A percentile compares a stretch with the other conserved stretches of the same genome.
Evolutionary conservation across 805 yeast genomes (phyloP).

Genomic region (Grigorovia yakushimaensis): DNA sequence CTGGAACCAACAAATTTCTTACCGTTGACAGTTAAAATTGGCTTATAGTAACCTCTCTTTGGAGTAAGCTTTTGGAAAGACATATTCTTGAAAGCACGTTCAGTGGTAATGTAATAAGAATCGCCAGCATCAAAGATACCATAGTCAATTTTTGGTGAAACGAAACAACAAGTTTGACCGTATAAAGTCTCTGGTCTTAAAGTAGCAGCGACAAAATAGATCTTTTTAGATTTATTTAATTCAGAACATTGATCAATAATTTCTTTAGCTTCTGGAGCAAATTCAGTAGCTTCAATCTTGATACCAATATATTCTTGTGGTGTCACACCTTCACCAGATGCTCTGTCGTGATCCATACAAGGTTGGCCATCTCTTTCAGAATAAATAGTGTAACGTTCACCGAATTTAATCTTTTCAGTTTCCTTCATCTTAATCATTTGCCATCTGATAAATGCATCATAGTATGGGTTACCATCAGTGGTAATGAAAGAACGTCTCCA

Average conservation of each 20-base stretch:
- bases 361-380: conserved; percentile 98
- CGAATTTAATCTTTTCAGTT: conserved; percentile 87
- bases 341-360: conserved; percentile 98
- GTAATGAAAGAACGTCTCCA: conserved; percentile 97
- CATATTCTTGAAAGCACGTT: conserved; percentile 97
- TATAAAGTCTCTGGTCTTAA: conserved; percentile 98
- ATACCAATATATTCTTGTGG: conserved; percentile 96
- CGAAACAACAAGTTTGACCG: conserved; percentile 97
- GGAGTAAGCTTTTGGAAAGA: conserved; percentile 90
- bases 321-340: conserved; percentile 90
- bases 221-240: conserved; percentile 45
- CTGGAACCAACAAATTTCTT: conserved; percentile 71
- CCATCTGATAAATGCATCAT: conserved; percentile 93
- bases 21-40: conserved; percentile 58
- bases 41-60: conserved; percentile 62
- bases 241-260: conserved; percentile 24
- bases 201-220: conserved; percentile 89
- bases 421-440: conserved; percentile 84
- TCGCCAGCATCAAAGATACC: conserved; percentile 84
- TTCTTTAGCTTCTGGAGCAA: conserved; percentile 38
- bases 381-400: conserved; percentile 95
- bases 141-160: conserved; percentile 85
- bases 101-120: conserved; percentile 73
- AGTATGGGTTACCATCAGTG: conserved; percentile 90
- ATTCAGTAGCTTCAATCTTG: conserved; percentile 65